These are phyloP conservation scores for Colletotrichum lini DNA, from an alignment of 2,329 filamentous ascomycete species.

Conservation along the genomic window DNA sequence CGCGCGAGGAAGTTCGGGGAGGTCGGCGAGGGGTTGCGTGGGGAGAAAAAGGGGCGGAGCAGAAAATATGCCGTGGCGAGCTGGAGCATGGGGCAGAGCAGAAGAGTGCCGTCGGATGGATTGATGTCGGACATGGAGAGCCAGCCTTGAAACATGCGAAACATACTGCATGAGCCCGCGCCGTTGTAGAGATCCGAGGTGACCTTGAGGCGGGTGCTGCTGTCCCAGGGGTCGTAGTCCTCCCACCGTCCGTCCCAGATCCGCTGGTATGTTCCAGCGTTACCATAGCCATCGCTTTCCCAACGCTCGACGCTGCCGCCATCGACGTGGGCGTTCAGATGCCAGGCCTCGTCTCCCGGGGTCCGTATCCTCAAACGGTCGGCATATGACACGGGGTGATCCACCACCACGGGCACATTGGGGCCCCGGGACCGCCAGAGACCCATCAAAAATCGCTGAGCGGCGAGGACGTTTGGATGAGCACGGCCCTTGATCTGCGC, in stretches of 20 bases:
- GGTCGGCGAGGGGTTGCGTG: constrained; percentile 52
- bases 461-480: constrained; percentile 73
- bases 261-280: constrained; percentile 68
- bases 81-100: constrained; percentile 75
- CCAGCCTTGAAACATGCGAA: constrained; percentile 72
- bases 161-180: constrained; percentile 70
- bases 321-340: constrained; percentile 77
- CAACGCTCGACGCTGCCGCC: constrained; percentile 80
- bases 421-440: constrained; percentile 74
- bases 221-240: constrained; percentile 70
- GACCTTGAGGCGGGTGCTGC: constrained; percentile 65
- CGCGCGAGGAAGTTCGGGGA: constrained; percentile 57
- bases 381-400: constrained; percentile 76
- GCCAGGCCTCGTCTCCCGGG: constrained; percentile 63
- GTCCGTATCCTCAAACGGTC: constrained; percentile 78
- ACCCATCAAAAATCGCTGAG: constrained; percentile 77
- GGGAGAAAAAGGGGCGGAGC: constrained; percentile 80
- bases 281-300: constrained; percentile 78
- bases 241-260: constrained; percentile 70
- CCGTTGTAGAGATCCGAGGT: constrained; percentile 72
- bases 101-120: constrained; percentile 79
- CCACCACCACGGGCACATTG: constrained; percentile 70
- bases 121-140: constrained; percentile 69
- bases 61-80: constrained; percentile 84
- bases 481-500: constrained; percentile 78